Base-by-base conservation (phyloP, 2,329 filamentous ascomycete species). In the Pyrenophora teres region DNA sequence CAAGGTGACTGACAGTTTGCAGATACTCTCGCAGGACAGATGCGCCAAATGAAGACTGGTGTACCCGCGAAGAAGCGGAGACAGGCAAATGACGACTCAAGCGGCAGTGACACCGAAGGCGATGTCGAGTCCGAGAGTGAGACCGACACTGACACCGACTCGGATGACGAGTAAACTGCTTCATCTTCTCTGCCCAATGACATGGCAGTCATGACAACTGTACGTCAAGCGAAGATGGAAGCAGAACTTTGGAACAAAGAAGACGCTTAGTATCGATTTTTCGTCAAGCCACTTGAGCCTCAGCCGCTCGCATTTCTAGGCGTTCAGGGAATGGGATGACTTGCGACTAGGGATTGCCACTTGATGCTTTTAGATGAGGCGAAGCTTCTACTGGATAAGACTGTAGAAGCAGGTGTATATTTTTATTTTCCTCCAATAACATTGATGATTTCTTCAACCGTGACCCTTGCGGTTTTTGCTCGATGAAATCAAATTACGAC, bases 1-100 rank as follows among this genome's bases (percentile, higher is more conserved):
- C 40, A 40, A 44, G 23, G 35, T 50, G 35, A 50, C 67, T 75
- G 60, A 75, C 54, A 36, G 19, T 51, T 46, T 54, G 65, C 49
- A 95, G 91, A 96, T 76, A 92, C 91, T 2, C 81, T 97, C 62
- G 92, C 92, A 41, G 92, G 92, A 54, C 90, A 96, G 76, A 94
- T 96, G 90, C 87, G 87, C 57, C 88, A 88, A 10, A 84, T 96
- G 55, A 95, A 94, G 79, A 87, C 87, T 10, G 88, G 85, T 25
- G 79, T 70, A 25, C 60, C 72, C 33, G 76, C 78, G 38, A 86
- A 85, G 78, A 82, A 84, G 64, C 84, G 81, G 71, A 80, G 80
- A 70, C 82, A 79, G 69, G 74, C 51, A 75, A 83, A 83, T 2
- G 78, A 81, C 4, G 85, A 88, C 40, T 87, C 84, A n/a, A 83